phyloP scores from a whole-genome alignment of 257 asterid species.

The Mentha longifolia region DNA sequence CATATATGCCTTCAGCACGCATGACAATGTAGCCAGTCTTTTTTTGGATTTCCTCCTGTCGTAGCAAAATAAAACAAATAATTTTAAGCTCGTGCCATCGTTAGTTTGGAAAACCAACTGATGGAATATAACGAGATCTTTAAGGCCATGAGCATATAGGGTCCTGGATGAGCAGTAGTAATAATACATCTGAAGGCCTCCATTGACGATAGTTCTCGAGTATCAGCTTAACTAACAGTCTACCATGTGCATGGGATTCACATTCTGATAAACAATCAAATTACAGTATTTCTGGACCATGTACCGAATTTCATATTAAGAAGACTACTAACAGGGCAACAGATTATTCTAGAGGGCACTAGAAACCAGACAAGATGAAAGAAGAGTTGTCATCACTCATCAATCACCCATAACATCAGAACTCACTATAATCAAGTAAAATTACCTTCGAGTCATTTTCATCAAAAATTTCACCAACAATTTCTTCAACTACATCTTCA shows the following conservation, averaged over 20 bases:
- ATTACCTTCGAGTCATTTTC: constrained; percentile 98
- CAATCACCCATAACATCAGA: constrained; percentile 10
- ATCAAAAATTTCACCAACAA: constrained; percentile 98
- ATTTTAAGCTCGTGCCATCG: background rate
- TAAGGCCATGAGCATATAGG: background rate
- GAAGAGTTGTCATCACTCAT: constrained; percentile 3
- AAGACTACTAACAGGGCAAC: constrained; percentile 11
- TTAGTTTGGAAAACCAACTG: background rate
- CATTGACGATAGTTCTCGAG: constrained; percentile 7
- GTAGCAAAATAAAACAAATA: constrained; percentile 24
- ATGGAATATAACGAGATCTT: constrained; percentile 9
- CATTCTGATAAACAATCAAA: constrained; percentile 14
- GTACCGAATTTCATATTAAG: background rate
- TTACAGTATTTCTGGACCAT: background rate
- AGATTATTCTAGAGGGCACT: constrained; percentile 11
- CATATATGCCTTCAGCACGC: constrained; percentile 96
- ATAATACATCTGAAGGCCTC: constrained; percentile 17
- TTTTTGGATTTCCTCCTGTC: constrained; percentile 98
- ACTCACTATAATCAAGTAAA: constrained; percentile 7
- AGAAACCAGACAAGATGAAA: constrained; percentile 22
- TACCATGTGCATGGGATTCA: background rate
- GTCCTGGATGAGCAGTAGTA: constrained; percentile 13
- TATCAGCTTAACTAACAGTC: constrained; percentile 12
- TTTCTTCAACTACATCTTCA: constrained; percentile 99
- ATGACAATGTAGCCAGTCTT: constrained; percentile 95